These are phyloP conservation scores for Neurospora sp. DNA, from an alignment of 495 filamentous ascomycete genomes.

Conservation along the genomic window DNA sequence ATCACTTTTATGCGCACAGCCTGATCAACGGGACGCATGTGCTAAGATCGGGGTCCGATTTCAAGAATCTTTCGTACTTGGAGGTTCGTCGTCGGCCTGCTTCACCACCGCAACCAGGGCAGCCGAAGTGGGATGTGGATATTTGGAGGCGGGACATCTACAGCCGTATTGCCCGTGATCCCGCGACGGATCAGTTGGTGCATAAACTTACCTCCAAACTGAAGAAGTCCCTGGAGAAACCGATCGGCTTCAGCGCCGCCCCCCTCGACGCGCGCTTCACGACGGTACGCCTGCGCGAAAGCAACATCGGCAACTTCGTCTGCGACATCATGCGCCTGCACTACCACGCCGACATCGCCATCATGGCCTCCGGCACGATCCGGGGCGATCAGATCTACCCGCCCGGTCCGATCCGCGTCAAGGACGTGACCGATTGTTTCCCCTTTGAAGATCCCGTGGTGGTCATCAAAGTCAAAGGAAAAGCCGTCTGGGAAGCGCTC, in stretches of 20 bases:
- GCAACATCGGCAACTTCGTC: constrained; percentile 81
- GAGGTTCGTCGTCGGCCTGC: constrained; percentile 53
- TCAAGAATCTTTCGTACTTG: constrained; percentile 83
- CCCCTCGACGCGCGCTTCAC: constrained; percentile 79
- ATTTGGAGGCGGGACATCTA: constrained; percentile 66
- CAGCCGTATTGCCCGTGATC: constrained; percentile 53
- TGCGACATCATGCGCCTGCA: constrained; percentile 83
- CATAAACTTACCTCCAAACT: constrained; percentile 59
- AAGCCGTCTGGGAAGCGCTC: constrained; percentile 60
- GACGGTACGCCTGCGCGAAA: constrained; percentile 66
- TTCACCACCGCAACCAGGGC: constrained; percentile 22
- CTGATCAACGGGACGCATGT: constrained; percentile 70
- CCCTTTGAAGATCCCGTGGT: constrained; percentile 90
- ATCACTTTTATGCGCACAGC: constrained; percentile 75
- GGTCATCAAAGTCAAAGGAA: constrained; percentile 56
- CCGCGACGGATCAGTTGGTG: constrained; percentile 45
- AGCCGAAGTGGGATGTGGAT: constrained; percentile 58
- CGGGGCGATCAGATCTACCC: constrained; percentile 83
- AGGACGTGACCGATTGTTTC: constrained; percentile 73
- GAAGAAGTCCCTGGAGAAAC: constrained; percentile 66
- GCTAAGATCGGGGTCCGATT: constrained; percentile 76
- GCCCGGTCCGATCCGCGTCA: constrained; percentile 62
- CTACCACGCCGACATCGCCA: constrained; percentile 65
- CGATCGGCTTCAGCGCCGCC: constrained; percentile 68
- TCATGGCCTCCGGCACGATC: constrained; percentile 86